Conservation (phyloP, 2,329 filamentous ascomycete genomes). For the Pseudocercospora eumusae region DNA sequence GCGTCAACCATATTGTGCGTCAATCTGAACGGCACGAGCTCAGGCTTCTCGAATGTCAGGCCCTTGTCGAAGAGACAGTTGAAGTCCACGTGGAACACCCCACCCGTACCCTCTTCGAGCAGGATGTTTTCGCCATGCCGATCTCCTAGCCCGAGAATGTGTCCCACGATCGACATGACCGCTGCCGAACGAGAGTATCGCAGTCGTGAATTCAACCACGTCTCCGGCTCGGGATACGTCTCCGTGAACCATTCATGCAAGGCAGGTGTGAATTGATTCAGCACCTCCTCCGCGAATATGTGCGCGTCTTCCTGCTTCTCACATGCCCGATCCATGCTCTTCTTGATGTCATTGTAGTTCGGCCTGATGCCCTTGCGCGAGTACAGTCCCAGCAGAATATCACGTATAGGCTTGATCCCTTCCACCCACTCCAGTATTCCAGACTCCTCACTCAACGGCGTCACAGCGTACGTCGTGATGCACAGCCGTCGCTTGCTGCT, state of each 20-base stretch:
- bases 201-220: slow-evolving; percentile 87
- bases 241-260: slow-evolving; percentile 95
- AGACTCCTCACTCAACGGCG: slow-evolving; percentile 94
- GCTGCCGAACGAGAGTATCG: slow-evolving; percentile 91
- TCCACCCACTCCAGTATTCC: slow-evolving; percentile 99
- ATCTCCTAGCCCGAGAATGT: slow-evolving; percentile 88
- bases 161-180: slow-evolving; percentile 99
- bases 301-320: slow-evolving; percentile 61
- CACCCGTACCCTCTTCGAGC: slow-evolving; percentile 89
- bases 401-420: slow-evolving; percentile 88
- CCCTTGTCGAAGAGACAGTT: slow-evolving; percentile 99
- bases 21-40: slow-evolving; percentile 90
- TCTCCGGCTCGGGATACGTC: slow-evolving; percentile 87
- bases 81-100: slow-evolving; percentile 97
- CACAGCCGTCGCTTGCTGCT: slow-evolving; percentile 87
- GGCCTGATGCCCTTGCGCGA: slow-evolving; percentile 67
- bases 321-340: slow-evolving; percentile 66
- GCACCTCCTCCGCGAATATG: slow-evolving; percentile 69
- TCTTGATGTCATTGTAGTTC: slow-evolving; percentile 67
- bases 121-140: slow-evolving; percentile 97
- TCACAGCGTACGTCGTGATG: slow-evolving; percentile 96
- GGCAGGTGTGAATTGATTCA: slow-evolving; percentile 73
- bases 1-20: slow-evolving; percentile 99
- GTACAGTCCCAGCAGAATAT: slow-evolving; percentile 81
- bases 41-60: slow-evolving; percentile 89